Evolutionary conservation across 208 protist species (phyloP), one percentile per base, ranked within the genome.

Genomic region (Zelonia costaricensis): DNA sequence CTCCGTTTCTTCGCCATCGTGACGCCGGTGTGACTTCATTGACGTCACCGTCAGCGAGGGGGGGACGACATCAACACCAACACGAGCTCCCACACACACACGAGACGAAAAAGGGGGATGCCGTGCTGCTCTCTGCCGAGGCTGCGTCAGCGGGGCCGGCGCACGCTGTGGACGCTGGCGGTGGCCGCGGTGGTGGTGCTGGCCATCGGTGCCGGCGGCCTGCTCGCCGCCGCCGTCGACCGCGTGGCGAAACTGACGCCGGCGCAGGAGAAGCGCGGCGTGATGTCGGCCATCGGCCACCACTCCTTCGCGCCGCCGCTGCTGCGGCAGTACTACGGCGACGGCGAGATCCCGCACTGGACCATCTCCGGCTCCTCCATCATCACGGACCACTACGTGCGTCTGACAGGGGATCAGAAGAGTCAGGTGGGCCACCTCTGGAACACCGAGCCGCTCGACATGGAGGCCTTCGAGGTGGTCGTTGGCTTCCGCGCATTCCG

Each of bases 301-400:
- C 84, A 93, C 72, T 86, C 78, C 55, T 84, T 95, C 55, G 71
- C 74, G 18, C 84, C 86, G 0, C 89, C 89, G 49, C 65, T 92
- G 16, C 69, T 95, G 22, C 78, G 49, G 33, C 62, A 86, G 33
- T 89, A 90, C 63, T 88, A 83, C 55, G 86, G 85, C 38, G 84
- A 89, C 10, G 83, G 72, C 43, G 88, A 88, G 23, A 49, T 97
- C 5, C 74, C 70, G n/a, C 74, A 89, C 71, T 97, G 92, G 92
- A 46, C 51, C 18, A 76, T 92, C n/a, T 47, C 64, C 7, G 88
- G 85, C 27, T 52, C 76, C 35, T 84, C 92, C 12, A 88, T 97
- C 23, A 65, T 95, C 27, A 94, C 88, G 2, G 87, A 97, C 60
- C 51, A 82, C 40, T 86, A 92, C 60, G 69, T 97, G 27, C 84